Evolutionary conservation across 73 alveolate genomes (phyloP), one percentile per base, ranked within the genome.

Genomic region (Symbiodinium pilosum): DNA sequence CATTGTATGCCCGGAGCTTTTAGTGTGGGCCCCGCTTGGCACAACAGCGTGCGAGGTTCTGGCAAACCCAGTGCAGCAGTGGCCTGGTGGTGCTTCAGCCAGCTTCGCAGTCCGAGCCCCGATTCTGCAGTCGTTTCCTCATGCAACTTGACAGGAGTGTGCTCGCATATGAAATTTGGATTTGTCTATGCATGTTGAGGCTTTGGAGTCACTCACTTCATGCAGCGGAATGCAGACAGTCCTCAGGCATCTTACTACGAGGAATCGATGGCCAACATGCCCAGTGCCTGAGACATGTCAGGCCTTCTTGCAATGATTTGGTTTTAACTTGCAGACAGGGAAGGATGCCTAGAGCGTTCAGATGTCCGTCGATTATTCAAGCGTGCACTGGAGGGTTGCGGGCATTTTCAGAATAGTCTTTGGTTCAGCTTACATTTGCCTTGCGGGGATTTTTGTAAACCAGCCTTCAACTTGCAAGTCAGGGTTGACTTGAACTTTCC

Each of bases 181-280:
- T 52, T 52, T 28, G n/a, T 1, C n/a, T 52, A 20, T 21, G 71
- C 71, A 21, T 54, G 71, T 54, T 54, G 73, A 54, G 0, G 73
- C 73, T n/a, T n/a, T 2, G 73, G 73, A 64, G 39, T 6, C 18
- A 32, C 24, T 26, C 41, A 64, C 12, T 9, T 2, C 38, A 64
- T 64, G 81, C 41, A 64, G 30, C 24, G 73, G 5, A 54, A n/a
- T 30, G 7, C 73, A 54, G 73, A 54, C 30, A 9, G 32, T 26
- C 73, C 73, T 54, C 73, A 64, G 81, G 81, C 81, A 64, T 20
- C 81, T 28, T 64, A 64, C 81, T 64, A 64, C 81, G 81, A 64
- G 41, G 81, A 38, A 18, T 64, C 81, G 81, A 64, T 64, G 81
- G 81, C 24, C 81, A 64, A 64, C 34, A 32, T 64, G 81, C 41